A percentile compares a stretch with the other conserved stretches of the same genome.
Evolutionary conservation across 768 basidiomycete species (phyloP).

Genomic region (Russula earlei): DNA sequence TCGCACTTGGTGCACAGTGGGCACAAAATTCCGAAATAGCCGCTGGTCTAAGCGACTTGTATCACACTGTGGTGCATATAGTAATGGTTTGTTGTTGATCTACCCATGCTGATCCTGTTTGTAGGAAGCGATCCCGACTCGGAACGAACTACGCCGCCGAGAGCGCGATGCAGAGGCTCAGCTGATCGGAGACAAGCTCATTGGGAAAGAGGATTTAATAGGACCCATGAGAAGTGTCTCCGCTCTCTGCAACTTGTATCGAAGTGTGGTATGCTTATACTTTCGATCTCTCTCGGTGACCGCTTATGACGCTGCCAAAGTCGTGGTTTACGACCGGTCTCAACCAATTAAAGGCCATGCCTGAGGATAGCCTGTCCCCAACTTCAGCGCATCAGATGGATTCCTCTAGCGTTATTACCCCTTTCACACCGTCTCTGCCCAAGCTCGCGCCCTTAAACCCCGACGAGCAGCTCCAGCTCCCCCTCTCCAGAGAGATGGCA

Average conservation of each 20-base stretch:
- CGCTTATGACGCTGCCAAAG: slow-evolving; percentile 31
- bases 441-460: slow-evolving; percentile 29
- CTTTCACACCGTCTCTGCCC: slow-evolving; percentile 39
- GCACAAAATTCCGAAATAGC: slow-evolving; percentile 77
- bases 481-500: slow-evolving; percentile 82
- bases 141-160: slow-evolving; percentile 53
- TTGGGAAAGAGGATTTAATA: slow-evolving; percentile 60
- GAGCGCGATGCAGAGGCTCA: slow-evolving; percentile 75
- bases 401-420: slow-evolving; percentile 36
- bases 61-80: slow-evolving; percentile 39
- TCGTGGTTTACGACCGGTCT: slow-evolving; percentile 80
- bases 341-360: slow-evolving; percentile 49
- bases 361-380: slow-evolving; percentile 47
- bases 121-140: slow-evolving; percentile 35
- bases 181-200: slow-evolving; percentile 43
- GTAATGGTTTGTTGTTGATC: not conserved
- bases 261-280: slow-evolving; percentile 61
- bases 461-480: slow-evolving; percentile 51
- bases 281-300: not conserved
- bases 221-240: slow-evolving; percentile 61
- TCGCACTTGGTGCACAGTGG: slow-evolving; percentile 69
- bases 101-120: not conserved
- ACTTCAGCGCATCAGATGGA: slow-evolving; percentile 43
- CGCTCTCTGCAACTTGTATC: slow-evolving; percentile 70
- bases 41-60: slow-evolving; percentile 60